These are phyloP conservation scores for Candida pseudoviswanathii DNA, from an alignment of 1,139 yeast species.

Conservation along the genomic window DNA sequence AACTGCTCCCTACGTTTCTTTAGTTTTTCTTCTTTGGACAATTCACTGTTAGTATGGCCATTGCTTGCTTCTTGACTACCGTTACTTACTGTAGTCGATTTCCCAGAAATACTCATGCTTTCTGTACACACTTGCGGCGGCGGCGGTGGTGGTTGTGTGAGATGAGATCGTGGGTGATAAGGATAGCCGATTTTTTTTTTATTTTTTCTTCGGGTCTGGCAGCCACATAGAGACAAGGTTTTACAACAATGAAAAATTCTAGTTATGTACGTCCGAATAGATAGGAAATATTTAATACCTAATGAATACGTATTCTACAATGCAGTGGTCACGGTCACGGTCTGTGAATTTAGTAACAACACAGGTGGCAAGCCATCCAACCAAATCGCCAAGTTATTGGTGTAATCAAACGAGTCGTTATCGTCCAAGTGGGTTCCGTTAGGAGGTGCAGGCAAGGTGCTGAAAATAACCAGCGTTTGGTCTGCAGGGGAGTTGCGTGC, in stretches of 20 bases:
- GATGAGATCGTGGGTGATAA: conserved; percentile 1
- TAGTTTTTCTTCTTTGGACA: conserved; percentile 36
- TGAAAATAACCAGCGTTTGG: conserved; percentile 71
- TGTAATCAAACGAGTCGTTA: conserved; percentile 71
- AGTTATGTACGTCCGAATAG: neutral
- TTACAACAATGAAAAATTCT: too few species aligned
- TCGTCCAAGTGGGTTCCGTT: conserved; percentile 76
- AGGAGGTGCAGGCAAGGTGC: conserved; percentile 88
- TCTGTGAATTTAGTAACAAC: conserved; percentile 81
- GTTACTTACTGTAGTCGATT: neutral
- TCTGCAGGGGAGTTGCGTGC: conserved; percentile 52
- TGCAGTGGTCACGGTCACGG: conserved; percentile 94
- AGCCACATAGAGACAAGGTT: too few species aligned
- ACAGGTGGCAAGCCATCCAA: conserved; percentile 80
- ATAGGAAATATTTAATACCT: neutral
- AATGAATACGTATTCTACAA: conserved; percentile 35
- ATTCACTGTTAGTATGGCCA: conserved; percentile 15
- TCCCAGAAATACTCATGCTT: conserved; percentile 4
- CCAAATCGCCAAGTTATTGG: conserved; percentile 79
- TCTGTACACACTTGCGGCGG: conserved; percentile 1
- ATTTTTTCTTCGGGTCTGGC: neutral
- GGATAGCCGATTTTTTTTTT: neutral
- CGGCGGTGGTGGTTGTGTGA: neutral
- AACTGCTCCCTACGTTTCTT: conserved; percentile 40
- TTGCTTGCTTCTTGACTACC: conserved; percentile 8